Evolutionary conservation across 1,284 basidiomycete genomes (phyloP).

Genomic region (Apiotrichum porosum): DNA sequence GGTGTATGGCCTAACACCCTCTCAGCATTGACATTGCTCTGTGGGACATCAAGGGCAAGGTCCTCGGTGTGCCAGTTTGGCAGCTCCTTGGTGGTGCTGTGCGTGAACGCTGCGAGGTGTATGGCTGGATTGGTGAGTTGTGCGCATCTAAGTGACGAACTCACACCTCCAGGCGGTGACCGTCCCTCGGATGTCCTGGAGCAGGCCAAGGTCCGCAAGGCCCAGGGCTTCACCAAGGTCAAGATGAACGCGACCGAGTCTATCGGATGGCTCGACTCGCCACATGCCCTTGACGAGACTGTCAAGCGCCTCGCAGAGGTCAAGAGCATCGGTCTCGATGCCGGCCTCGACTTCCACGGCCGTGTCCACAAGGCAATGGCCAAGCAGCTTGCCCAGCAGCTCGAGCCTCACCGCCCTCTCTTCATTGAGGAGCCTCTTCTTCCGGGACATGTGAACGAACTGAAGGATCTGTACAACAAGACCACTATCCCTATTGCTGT

Average conservation of each 20-base stretch:
- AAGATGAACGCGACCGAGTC: constrained; percentile 58
- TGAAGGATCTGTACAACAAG: constrained; percentile 51
- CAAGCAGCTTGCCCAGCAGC: constrained; percentile 64
- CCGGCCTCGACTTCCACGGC: constrained; percentile 54
- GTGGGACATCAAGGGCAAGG: constrained; percentile 76
- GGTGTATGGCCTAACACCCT: not conserved
- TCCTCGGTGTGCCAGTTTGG: constrained; percentile 67
- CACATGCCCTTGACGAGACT: constrained; percentile 56
- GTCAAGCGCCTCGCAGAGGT: constrained; percentile 62
- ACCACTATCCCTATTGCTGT: constrained; percentile 52
- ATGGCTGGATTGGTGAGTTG: constrained; percentile 49
- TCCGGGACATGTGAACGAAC: constrained; percentile 49
- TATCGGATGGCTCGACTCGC: constrained; percentile 53
- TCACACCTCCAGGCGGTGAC: too few species aligned
- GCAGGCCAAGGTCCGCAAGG: constrained; percentile 60
- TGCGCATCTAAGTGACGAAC: too few species aligned
- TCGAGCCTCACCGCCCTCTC: constrained; percentile 63
- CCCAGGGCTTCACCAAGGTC: constrained; percentile 68
- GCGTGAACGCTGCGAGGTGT: constrained; percentile 43
- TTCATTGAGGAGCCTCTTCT: constrained; percentile 76
- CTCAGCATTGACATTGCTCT: constrained; percentile 55
- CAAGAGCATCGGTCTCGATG: constrained; percentile 62
- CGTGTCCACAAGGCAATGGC: constrained; percentile 67
- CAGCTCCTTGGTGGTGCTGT: constrained; percentile 70
- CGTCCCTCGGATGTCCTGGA: constrained; percentile 60